Evolutionary conservation across 768 basidiomycete genomes (phyloP), one percentile per base, ranked within the genome.

Genomic region (Mrakia frigida): DNA sequence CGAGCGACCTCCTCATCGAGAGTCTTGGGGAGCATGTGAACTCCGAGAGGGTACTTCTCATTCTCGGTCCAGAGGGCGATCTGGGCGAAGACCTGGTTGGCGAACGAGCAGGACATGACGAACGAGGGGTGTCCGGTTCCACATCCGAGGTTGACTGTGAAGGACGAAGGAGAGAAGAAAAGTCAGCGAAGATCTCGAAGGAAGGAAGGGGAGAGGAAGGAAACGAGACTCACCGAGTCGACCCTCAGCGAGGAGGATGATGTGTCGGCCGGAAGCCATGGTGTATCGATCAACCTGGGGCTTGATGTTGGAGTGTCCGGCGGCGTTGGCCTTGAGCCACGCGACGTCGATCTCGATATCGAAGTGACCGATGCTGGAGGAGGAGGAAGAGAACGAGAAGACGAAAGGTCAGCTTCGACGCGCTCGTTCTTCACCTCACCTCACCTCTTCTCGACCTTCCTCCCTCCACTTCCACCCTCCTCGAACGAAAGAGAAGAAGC

Each of bases 71-170:
- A 99, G 83, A 99, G 90, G 33, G 94, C 95, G 82, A 99, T 98
- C 86, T 97, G 95, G 41, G 96, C 96, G 81, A 99, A 88, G 79
- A 94, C 92, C 85, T 99, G 97, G 88, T 99, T 99, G 83, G 93
- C 86, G 87, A 99, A 99, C 60, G 97, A 99, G 88, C 95, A 98
- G 25, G 96, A 98, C 97, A 99, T 99, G 86, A 99, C 97, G 80
- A 75, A 59, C 61, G 96, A 98, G 50, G 97, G 96, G 85, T 99
- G 96, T 75, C 96, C 96, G 80, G 96, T 98, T 56, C 94, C 96
- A 85, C 96, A 98, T 74, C 96, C 96, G 83, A 99, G 87, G 89
- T 99, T 99, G 67, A 74, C 50, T 39, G 63, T 25, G 16, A 4
- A 65, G 13, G 25, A 28, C n/a, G n/a, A 28, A 28, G 56, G 13